Percentiles rank a stretch among this genome's conserved stretches.
Conservation (phyloP, 2,329 filamentous ascomycete species). For the Graphium sp. region DNA sequence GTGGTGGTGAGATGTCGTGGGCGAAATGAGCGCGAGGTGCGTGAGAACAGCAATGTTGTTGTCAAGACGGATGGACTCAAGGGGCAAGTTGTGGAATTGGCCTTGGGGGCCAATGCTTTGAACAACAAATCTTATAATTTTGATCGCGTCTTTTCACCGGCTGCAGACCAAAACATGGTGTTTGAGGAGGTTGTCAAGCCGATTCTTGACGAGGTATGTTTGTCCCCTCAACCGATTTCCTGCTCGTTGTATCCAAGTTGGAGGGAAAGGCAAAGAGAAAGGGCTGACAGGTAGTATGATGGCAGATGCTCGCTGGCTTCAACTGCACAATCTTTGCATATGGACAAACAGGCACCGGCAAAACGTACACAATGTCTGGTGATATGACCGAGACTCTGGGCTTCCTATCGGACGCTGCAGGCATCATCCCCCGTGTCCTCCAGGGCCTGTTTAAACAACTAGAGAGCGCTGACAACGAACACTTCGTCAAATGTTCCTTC, state of each 20-base stretch:
- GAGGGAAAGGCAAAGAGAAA: too few relatives aligned
- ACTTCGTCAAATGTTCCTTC: conserved; percentile 91
- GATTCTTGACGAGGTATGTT: conserved; percentile 71
- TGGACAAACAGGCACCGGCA: conserved; percentile 93
- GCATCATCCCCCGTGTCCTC: conserved; percentile 85
- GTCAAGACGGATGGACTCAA: conserved; percentile 78
- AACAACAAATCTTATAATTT: conserved; percentile 96
- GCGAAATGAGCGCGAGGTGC: conserved; percentile 79
- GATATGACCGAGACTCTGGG: conserved; percentile 83
- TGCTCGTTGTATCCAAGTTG: too few relatives aligned
- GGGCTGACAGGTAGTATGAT: too few relatives aligned
- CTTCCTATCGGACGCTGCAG: conserved; percentile 76
- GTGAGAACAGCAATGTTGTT: conserved; percentile 89
- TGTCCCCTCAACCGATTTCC: too few relatives aligned
- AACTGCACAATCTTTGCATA: conserved; percentile 99
- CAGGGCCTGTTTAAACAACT: conserved; percentile 78
- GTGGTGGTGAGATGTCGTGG: conserved; percentile 92
- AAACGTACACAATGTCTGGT: conserved; percentile 98
- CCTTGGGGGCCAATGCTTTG: conserved; percentile 81
- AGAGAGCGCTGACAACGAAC: conserved; percentile 62
- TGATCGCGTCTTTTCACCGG: conserved; percentile 91
- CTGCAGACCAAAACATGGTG: conserved; percentile 82
- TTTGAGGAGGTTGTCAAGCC: conserved; percentile 93
- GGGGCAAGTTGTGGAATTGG: conserved; percentile 68
- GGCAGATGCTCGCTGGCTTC: conserved; percentile 80